Conservation (phyloP, 768 basidiomycete species). For the Mycena vitilis region DNA sequence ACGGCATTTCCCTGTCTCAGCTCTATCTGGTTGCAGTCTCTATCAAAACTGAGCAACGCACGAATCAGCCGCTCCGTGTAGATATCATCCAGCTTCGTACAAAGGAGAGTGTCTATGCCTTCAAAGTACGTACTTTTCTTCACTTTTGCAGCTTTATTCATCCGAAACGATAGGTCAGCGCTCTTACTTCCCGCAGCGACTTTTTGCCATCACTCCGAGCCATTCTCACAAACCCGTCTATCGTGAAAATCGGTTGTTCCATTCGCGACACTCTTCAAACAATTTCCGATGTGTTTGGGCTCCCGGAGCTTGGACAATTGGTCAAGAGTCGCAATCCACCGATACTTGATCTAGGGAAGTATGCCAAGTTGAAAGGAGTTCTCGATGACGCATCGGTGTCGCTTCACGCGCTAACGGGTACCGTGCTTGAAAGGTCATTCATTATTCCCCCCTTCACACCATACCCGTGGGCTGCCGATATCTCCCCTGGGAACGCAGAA, state of each 20-base stretch:
- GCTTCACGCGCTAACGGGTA: constrained; percentile 6
- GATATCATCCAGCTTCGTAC: constrained; percentile 19
- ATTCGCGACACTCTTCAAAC: not conserved
- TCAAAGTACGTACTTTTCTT: constrained; percentile 1
- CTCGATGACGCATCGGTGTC: not conserved
- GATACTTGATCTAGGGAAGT: constrained; percentile 12
- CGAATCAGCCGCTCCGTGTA: not conserved
- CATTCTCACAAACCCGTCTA: constrained; percentile 13
- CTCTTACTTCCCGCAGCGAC: not conserved
- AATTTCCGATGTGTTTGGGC: constrained; percentile 1
- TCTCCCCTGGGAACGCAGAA: not conserved
- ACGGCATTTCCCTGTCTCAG: constrained; percentile 6
- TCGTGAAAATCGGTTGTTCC: constrained; percentile 15
- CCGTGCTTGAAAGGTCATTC: not conserved
- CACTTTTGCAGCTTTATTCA: not conserved
- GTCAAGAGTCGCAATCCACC: not conserved
- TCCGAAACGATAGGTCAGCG: not conserved
- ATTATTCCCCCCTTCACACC: not conserved
- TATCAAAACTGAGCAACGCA: not conserved
- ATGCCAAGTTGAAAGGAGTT: constrained; percentile 5
- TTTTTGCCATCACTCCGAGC: constrained; percentile 8
- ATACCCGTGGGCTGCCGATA: not conserved
- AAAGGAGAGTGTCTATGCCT: not conserved
- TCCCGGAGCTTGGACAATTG: not conserved
- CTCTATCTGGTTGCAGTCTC: constrained; percentile 15